phyloP scores from a whole-genome alignment of 169 alveolate species.

The Plasmodium billcollinsi region DNA sequence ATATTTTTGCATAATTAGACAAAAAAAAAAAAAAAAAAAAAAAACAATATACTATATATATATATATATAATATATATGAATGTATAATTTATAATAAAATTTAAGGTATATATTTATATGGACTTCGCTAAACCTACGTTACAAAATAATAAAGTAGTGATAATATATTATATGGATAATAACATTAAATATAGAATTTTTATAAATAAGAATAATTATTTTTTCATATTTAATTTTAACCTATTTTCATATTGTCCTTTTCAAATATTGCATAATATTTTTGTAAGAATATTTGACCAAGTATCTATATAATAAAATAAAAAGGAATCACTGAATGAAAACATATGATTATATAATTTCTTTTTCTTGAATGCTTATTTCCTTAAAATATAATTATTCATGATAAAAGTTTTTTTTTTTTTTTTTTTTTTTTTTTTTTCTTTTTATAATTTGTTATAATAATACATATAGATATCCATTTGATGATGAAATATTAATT shows the following conservation, averaged over 20 bases:
- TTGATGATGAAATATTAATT: conserved; percentile 67
- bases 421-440: background rate
- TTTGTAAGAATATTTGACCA: conserved; percentile 76
- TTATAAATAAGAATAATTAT: too few relatives aligned
- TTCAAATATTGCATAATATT: conserved; percentile 76
- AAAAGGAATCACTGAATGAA: too few relatives aligned
- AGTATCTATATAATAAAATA: conserved; percentile 39
- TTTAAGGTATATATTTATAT: conserved; percentile 18
- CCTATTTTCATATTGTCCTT: conserved; percentile 74
- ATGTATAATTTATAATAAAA: background rate
- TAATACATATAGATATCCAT: conserved; percentile 73
- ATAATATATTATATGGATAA: too few relatives aligned
- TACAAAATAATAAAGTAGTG: too few relatives aligned
- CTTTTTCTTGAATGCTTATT: background rate
- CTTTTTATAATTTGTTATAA: background rate
- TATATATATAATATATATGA: background rate
- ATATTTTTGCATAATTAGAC: conserved; percentile 49
- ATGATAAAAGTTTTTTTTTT: background rate
- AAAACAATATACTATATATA: background rate
- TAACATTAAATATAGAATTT: too few relatives aligned
- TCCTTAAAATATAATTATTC: background rate
- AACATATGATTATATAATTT: background rate
- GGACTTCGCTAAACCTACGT: conserved; percentile 60
- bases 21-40: conserved; percentile 6
- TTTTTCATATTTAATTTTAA: background rate